Base-by-base conservation (phyloP, 1,139 yeast genomes). In the Diutina sp. region DNA sequence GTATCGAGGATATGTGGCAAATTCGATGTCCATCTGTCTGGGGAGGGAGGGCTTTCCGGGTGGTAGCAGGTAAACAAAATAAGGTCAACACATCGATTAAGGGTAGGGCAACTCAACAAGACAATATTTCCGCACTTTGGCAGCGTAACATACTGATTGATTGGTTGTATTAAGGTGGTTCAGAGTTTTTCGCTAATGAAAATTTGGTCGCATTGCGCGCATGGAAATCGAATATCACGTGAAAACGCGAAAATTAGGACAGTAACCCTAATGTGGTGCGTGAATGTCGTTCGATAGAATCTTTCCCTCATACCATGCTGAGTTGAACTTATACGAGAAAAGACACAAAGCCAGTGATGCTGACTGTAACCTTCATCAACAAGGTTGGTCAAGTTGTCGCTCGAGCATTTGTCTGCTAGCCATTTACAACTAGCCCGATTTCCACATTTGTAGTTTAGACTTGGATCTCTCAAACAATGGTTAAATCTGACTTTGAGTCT, bases 111-210 rank as follows among this genome's bases (percentile, higher is more conserved):
- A 44, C 46, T 16, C 46, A 44, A 44, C 46, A 44, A n/a, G 46
- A 18, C 25, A 18, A 44, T 44, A 16, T 18, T 16, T 44, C 25
- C 46, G 46, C 25, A 44, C 41, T 35, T 11, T 35, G 41, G 41
- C 41, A 35, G 41, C 41, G 41, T 35, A 35, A 50, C 53, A 50
- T 50, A 50, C 53, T 50, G 53, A 30, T 50, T 32, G 45, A 8
- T 50, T 50, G 53, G 28, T 50, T 30, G 46, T n/a, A 50, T 32
- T 50, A 29, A 32, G 18, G 18, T 30, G 32, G 44, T 32, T 50
- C 28, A 50, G 53, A 32, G 16, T 32, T 50, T 50, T 30, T 50
- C 44, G 44, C n/a, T 44, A 16, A 44, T 44, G 28, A n/a, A 44
- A 16, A 44, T 44, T 44, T 44, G 46, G 18, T 16, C 25, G 46